Base-by-base conservation (phyloP, 768 basidiomycete genomes). In the Trametes meyenii region DNA sequence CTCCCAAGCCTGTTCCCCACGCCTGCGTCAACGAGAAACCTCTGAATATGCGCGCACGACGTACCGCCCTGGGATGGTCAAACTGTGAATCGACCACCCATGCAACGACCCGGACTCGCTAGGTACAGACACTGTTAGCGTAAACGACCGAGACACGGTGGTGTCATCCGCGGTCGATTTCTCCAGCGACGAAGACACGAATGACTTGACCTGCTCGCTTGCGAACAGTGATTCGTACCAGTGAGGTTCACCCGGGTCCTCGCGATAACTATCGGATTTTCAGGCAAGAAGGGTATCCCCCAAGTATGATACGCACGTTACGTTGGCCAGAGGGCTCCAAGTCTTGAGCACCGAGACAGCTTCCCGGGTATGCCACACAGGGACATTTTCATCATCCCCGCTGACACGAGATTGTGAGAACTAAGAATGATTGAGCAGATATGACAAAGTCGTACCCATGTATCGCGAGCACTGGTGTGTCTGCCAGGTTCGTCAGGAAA, bases 311-410 rank as follows among this genome's bases (percentile, higher is more conserved):
- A 71, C 83, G 26, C 59, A 88, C 89, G 73, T 80, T 21, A 83
- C 76, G 58, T 88, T 80, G 16, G 81, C 79, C 7, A 78, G 68
- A 0, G 78, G 71, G 51, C 80, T 76, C 85, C 86, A 89, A 2
- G 83, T 76, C 62, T 81, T 80, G 29, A 95, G 63, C 17, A 85
- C 73, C 24, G 80, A 78, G 3, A 90, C 77, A 12, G 83, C 76
- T 70, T 88, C 86, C 21, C 94, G 82, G 2, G 86, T 84, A 66
- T 96, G 94, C 85, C 92, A 92, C 0, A 86, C 83, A 1, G 94
- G 93, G 3, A 97, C 95, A 62, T 97, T 96, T 40, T 87, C 84
- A 69, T 97, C 95, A 39, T 78, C 78, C 2, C 89, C 90, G 19
- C 90, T 91, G 65, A 44, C 40, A 35, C 4, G 2, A 7, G 50